A percentile compares a stretch with the other conserved stretches of the same genome.
Conservation (phyloP, 345 rosid species). For the Durio zibethinus region DNA sequence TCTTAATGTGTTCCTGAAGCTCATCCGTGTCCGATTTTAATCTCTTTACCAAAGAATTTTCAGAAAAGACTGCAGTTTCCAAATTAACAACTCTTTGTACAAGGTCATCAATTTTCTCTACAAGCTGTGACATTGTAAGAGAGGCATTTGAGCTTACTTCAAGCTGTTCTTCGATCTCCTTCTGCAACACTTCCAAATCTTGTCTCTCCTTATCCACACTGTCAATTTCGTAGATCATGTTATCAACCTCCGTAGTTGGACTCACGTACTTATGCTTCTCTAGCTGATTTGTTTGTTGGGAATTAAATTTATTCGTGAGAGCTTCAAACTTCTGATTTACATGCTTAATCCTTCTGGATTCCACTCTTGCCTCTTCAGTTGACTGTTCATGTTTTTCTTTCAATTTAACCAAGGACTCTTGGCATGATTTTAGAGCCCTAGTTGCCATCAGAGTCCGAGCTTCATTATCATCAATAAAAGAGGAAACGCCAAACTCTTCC, state of each 20-base stretch:
- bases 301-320: conserved; percentile 31
- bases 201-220: neutral
- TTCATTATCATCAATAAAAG: conserved; percentile 59
- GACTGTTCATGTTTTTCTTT: conserved; percentile 55
- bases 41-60: conserved; percentile 52
- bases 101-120: conserved; percentile 68
- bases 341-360: conserved; percentile 45
- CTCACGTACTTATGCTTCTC: conserved; percentile 19
- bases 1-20: conserved; percentile 45
- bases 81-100: conserved; percentile 62
- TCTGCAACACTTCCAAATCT: conserved; percentile 26
- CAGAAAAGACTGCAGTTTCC: conserved; percentile 60
- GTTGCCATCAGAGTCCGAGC: conserved; percentile 73
- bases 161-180: conserved; percentile 34
- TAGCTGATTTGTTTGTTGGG: conserved; percentile 13
- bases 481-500: conserved; percentile 69
- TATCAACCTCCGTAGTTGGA: conserved; percentile 17
- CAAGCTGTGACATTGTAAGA: conserved; percentile 51
- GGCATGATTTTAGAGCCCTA: conserved; percentile 69
- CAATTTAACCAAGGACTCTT: conserved; percentile 52
- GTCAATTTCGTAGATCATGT: conserved; percentile 10
- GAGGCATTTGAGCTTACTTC: conserved; percentile 25
- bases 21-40: conserved; percentile 57
- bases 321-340: conserved; percentile 41
- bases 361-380: conserved; percentile 44